phyloP scores from a whole-genome alignment of 2,329 filamentous ascomycete genomes.

The Alternaria gaisen region DNA sequence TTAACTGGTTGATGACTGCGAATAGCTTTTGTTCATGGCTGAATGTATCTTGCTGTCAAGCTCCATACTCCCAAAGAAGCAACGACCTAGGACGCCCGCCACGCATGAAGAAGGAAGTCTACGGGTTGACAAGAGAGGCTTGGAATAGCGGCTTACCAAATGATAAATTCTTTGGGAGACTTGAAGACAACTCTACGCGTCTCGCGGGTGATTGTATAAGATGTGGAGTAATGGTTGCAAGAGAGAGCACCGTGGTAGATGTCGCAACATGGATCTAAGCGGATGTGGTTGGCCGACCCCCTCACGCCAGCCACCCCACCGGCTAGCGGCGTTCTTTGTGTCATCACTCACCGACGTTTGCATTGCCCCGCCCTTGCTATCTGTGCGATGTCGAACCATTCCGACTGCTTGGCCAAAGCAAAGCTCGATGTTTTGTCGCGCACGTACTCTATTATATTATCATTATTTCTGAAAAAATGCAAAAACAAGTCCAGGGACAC shows the following conservation, averaged over 20 bases:
- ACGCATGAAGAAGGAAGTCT: neutral
- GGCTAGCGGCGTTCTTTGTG: conserved; percentile 13
- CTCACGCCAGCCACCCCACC: conserved; percentile 16
- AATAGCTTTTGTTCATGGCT: neutral
- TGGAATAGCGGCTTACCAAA: neutral
- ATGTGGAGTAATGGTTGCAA: neutral
- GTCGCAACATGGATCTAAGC: conserved; percentile 14
- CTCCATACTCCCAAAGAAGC: neutral
- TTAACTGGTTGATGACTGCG: neutral
- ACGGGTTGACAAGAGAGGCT: neutral
- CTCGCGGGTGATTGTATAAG: neutral
- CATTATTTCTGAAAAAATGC: conserved; percentile 7
- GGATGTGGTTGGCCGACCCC: conserved; percentile 24
- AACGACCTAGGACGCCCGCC: neutral
- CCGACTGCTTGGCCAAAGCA: neutral
- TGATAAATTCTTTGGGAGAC: neutral
- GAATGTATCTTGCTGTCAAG: neutral
- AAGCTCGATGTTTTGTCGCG: accelerated
- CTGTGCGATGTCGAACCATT: neutral
- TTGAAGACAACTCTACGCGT: neutral
- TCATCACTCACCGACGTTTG: conserved; percentile 19
- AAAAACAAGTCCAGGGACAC: conserved; percentile 29
- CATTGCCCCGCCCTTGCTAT: conserved; percentile 14
- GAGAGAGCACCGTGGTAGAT: conserved; percentile 15
- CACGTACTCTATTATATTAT: neutral